Percentiles rank a stretch among this genome's conserved stretches.
Evolutionary conservation across 495 filamentous ascomycete species (phyloP).

Genomic region (Penicillium canariense): DNA sequence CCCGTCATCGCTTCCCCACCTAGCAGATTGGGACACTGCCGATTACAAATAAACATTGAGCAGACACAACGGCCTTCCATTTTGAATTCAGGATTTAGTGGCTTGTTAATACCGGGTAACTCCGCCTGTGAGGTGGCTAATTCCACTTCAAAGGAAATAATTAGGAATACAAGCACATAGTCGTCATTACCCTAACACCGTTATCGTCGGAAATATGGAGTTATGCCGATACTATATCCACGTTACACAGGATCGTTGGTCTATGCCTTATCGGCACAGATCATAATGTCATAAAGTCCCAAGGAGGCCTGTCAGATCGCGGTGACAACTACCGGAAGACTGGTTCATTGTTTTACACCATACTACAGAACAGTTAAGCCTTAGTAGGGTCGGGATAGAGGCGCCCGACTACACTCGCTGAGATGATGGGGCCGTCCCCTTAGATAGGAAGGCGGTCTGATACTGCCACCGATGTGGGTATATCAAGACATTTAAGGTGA

Average conservation of each 20-base stretch:
- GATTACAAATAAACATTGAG: conserved; percentile 24
- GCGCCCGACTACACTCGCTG: too few relatives aligned
- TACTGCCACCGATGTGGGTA: not conserved
- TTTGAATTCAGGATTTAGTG: conserved; percentile 1
- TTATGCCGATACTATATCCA: not conserved
- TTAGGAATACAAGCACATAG: not conserved
- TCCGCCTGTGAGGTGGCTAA: not conserved
- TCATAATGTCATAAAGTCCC: too few relatives aligned
- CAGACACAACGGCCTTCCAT: not conserved
- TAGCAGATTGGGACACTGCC: not conserved
- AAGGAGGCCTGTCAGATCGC: too few relatives aligned
- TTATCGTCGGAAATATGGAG: not conserved
- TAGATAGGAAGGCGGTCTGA: conserved; percentile 6
- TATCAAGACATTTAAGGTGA: not conserved
- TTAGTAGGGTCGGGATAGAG: too few relatives aligned
- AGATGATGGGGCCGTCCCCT: too few relatives aligned
- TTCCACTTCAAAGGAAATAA: too few relatives aligned
- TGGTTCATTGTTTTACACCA: too few relatives aligned
- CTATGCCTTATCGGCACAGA: not conserved
- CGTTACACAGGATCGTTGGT: not conserved
- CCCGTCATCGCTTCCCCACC: conserved; percentile 25
- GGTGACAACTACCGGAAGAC: too few relatives aligned
- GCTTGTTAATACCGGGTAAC: conserved; percentile 5
- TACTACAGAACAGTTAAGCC: too few relatives aligned
- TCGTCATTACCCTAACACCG: not conserved